Conservation (phyloP, 2,329 filamentous ascomycete genomes). For the Coniochaeta ligniaria region DNA sequence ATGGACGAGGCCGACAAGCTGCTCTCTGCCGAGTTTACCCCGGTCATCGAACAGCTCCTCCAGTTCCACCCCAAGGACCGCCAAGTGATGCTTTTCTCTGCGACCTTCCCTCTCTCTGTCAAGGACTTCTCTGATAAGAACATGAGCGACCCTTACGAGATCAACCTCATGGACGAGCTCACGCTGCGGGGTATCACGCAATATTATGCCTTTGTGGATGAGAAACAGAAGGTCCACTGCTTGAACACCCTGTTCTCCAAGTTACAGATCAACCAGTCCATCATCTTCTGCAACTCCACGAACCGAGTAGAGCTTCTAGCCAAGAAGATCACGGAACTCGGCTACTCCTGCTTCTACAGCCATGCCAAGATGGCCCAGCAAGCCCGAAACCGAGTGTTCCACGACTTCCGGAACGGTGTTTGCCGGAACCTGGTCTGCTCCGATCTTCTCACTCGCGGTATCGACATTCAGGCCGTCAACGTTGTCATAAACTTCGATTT, state of each 20-base stretch:
- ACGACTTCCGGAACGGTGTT: slow-evolving; percentile 96
- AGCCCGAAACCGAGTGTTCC: slow-evolving; percentile 95
- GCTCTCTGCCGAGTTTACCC: slow-evolving; percentile 91
- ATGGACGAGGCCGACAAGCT: slow-evolving; percentile 99
- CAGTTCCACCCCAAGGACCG: slow-evolving; percentile 95
- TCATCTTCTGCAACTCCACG: slow-evolving; percentile 99
- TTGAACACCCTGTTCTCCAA: slow-evolving; percentile 98
- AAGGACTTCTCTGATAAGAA: slow-evolving; percentile 98
- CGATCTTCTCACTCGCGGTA: slow-evolving; percentile 93
- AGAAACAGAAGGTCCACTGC: slow-evolving; percentile 99
- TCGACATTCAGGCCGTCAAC: slow-evolving; percentile 98
- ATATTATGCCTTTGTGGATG: slow-evolving; percentile 98
- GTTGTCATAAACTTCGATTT: slow-evolving; percentile 99
- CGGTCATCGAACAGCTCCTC: slow-evolving; percentile 91
- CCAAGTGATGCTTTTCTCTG: slow-evolving; percentile 98
- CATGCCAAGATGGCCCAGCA: slow-evolving; percentile 97
- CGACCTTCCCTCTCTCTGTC: slow-evolving; percentile 93
- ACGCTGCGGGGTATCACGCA: slow-evolving; percentile 97
- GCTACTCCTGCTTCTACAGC: slow-evolving; percentile 99
- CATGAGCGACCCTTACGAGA: slow-evolving; percentile 94
- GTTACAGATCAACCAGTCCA: slow-evolving; percentile 99
- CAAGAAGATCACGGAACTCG: slow-evolving; percentile 98
- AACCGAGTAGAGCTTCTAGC: slow-evolving; percentile 95
- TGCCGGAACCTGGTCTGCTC: slow-evolving; percentile 98
- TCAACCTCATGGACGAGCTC: slow-evolving; percentile 99